Base-by-base conservation (phyloP, 345 rosid species). In the Heritiera fomes region DNA sequence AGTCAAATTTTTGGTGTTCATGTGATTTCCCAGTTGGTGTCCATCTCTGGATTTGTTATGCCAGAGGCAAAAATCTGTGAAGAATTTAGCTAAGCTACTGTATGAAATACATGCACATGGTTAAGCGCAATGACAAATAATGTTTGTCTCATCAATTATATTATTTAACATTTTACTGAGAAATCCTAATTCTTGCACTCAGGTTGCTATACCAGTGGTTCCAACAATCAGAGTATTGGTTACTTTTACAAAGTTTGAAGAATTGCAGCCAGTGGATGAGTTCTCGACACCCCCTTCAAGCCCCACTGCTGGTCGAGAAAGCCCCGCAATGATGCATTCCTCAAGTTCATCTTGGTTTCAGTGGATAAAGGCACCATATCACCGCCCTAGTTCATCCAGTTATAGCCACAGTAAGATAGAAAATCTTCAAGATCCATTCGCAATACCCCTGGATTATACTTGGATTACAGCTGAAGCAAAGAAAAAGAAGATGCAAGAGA, bases 181-280 rank as follows among this genome's bases (percentile, higher is more conserved):
- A 79, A n/a, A 2, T 80, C 8, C 46, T 77, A 30, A 28, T 72
- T 62, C 28, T 50, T 77, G 62, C 71, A 30, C 80, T 55, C 89
- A 96, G 99, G 98, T 94, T 83, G 98, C 99, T 67, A 94, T 96
- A 50, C 99, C 99, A 1, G 97, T 96, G 84, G 89, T 96, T 77
- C 99, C 99, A 1, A 92, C 99, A 38, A 91, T 96, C 82, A 91
- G 88, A 78, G 99, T 96, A 46, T 77, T 96, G 71, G 94, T 94
- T 41, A 94, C 98, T 17, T 96, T 96, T 69, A 91, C 98, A 8
- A 96, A 92, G 90, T 94, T 96, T 47, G 97, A 94, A 86, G 98
- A 96, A 82, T 66, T 94, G 49, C 92, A 90, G 85, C 90, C 94
- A 2, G 69, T 81, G 79, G 99, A 92, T 40, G 98, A 96, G 83